Evolutionary conservation across 805 yeast genomes (phyloP).

Genomic region (Clavispora santaluciae): DNA sequence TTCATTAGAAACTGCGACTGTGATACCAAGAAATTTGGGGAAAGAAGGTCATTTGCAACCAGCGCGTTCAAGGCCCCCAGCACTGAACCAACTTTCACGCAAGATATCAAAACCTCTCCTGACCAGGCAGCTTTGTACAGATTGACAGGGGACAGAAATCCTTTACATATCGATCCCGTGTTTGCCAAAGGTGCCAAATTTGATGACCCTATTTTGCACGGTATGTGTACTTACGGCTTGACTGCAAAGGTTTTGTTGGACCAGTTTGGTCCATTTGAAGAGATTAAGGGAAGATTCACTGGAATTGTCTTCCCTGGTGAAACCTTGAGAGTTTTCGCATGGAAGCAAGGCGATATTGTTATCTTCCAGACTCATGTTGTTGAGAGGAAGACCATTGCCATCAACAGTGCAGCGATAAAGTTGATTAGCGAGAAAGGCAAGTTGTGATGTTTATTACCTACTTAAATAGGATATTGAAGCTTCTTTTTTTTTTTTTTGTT

Average conservation of each 20-base stretch:
- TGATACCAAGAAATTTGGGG: constrained; percentile 41
- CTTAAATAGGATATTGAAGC: constrained; percentile 1
- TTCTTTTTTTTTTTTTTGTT: constrained; percentile 3
- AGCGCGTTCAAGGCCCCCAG: constrained; percentile 59
- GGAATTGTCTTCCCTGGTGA: constrained; percentile 96
- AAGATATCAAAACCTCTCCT: constrained; percentile 50
- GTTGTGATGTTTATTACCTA: constrained; percentile 19
- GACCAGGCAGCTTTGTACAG: constrained; percentile 90
- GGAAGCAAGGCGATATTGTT: constrained; percentile 73
- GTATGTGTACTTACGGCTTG: constrained; percentile 83
- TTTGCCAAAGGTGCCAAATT: constrained; percentile 88
- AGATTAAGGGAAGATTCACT: constrained; percentile 85
- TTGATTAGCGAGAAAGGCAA: constrained; percentile 38
- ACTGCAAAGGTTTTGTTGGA: constrained; percentile 72
- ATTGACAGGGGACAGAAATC: constrained; percentile 90
- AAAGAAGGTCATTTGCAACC: constrained; percentile 57
- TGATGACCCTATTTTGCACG: constrained; percentile 85
- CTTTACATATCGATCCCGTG: constrained; percentile 88
- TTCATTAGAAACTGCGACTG: constrained; percentile 76
- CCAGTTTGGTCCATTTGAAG: constrained; percentile 74
- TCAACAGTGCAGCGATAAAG: constrained; percentile 83
- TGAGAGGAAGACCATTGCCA: constrained; percentile 73
- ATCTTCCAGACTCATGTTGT: constrained; percentile 78
- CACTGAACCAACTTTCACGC: constrained; percentile 60
- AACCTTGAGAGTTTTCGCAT: constrained; percentile 70